phyloP scores from a whole-genome alignment of 2,329 filamentous ascomycete species.

The Aspergillus sp. region DNA sequence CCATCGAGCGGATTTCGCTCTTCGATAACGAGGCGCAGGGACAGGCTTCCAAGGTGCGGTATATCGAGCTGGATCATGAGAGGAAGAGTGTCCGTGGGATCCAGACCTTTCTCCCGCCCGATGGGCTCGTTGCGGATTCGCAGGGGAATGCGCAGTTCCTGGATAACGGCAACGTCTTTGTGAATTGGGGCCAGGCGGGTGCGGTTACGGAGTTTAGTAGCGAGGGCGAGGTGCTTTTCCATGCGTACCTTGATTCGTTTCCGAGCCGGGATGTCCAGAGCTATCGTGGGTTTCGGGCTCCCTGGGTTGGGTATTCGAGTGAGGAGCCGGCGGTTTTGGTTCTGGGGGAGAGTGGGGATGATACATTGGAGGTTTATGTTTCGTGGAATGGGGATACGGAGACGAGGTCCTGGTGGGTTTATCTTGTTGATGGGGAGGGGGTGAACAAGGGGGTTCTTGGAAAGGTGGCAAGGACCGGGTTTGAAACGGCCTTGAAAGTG shows the following conservation, averaged over 20 bases:
- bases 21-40: constrained; percentile 38
- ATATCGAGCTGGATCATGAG: constrained; percentile 50
- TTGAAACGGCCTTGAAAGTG: constrained; percentile 33
- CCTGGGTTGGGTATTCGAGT: constrained; percentile 41
- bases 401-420: constrained; percentile 44
- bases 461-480: constrained; percentile 13
- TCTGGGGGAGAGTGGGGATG: constrained; percentile 26
- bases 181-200: constrained; percentile 36
- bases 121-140: constrained; percentile 22
- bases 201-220: constrained; percentile 26
- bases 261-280: constrained; percentile 31
- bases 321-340: constrained; percentile 40
- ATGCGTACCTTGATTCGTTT: constrained; percentile 36
- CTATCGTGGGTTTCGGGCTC: constrained; percentile 41
- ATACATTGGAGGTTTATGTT: constrained; percentile 49
- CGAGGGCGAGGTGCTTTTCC: constrained; percentile 36
- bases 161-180: constrained; percentile 29
- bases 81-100: background rate
- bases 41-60: constrained; percentile 49
- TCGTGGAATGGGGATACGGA: constrained; percentile 58
- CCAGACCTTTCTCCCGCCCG: constrained; percentile 19
- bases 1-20: constrained; percentile 21
- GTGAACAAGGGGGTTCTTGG: constrained; percentile 1
- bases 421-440: background rate
- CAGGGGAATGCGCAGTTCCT: constrained; percentile 37